phyloP scores from a whole-genome alignment of 495 filamentous ascomycete genomes.

The Astrothelium subdiscretum region DNA sequence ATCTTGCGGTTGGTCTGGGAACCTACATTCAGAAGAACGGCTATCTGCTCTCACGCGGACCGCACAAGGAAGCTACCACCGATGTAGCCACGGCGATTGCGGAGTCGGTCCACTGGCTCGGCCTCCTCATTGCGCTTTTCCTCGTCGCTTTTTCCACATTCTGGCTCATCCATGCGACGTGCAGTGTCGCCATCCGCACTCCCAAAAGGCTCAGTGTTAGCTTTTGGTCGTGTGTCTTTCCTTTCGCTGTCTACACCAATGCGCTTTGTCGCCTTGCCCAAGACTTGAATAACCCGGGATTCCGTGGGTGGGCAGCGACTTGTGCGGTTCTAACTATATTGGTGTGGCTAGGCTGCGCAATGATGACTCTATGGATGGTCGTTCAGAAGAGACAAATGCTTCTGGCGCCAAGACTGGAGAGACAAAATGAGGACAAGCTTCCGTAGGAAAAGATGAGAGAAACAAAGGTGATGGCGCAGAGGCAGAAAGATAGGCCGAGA shows the following conservation, averaged over 20 bases:
- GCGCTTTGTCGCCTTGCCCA: constrained; percentile 1
- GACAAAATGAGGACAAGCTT: background rate
- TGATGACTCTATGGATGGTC: constrained; percentile 1
- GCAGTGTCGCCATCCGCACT: background rate
- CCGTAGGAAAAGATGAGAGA: background rate
- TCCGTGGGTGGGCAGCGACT: constrained; percentile 9
- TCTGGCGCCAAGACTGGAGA: constrained; percentile 2
- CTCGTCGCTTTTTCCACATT: constrained; percentile 7
- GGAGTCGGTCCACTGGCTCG: constrained; percentile 8
- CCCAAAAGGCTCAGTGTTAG: constrained; percentile 13
- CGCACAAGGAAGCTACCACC: background rate
- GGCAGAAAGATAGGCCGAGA: background rate
- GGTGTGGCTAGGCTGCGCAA: constrained; percentile 9
- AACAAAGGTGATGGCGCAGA: background rate
- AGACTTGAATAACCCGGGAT: constrained; percentile 10
- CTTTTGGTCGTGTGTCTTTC: constrained; percentile 11
- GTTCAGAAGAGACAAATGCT: constrained; percentile 2
- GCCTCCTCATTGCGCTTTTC: constrained; percentile 8
- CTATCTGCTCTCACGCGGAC: background rate
- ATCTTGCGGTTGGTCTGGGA: background rate
- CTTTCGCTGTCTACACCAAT: constrained; percentile 8
- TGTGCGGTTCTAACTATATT: constrained; percentile 1
- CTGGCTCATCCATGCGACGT: constrained; percentile 7
- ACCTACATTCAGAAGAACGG: background rate
- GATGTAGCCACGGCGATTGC: background rate